phyloP scores from a whole-genome alignment of 805 yeast genomes.

The Groenewaldozyma salmanticensis region DNA sequence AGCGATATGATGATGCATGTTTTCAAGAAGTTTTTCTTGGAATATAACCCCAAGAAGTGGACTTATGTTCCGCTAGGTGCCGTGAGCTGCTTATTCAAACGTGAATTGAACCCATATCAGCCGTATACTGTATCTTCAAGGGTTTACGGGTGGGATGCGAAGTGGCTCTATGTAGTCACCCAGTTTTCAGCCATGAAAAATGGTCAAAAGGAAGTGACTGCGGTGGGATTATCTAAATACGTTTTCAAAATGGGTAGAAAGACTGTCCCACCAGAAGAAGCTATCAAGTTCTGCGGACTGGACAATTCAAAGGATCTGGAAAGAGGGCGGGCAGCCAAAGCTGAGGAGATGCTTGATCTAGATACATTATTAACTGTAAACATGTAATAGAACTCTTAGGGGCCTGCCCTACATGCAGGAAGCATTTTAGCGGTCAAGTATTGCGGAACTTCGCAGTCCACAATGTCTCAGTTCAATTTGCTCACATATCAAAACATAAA shows the following conservation, averaged over 20 bases:
- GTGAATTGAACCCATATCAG: slow-evolving; percentile 63
- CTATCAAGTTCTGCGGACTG: slow-evolving; percentile 46
- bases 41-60: slow-evolving; percentile 29
- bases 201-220: slow-evolving; percentile 37
- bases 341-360: slow-evolving; percentile 17
- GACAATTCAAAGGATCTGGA: slow-evolving; percentile 34
- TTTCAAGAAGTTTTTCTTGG: slow-evolving; percentile 47
- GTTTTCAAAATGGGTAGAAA: slow-evolving; percentile 71
- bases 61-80: slow-evolving; percentile 75
- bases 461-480: too few relatives aligned
- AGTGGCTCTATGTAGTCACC: slow-evolving; percentile 71
- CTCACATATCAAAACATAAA: too few relatives aligned
- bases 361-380: slow-evolving; percentile 14
- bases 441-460: neutral
- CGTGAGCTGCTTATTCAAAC: slow-evolving; percentile 55
- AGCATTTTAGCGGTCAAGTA: neutral
- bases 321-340: slow-evolving; percentile 19
- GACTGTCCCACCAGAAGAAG: slow-evolving; percentile 60
- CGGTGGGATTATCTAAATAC: slow-evolving; percentile 63
- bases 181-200: slow-evolving; percentile 39
- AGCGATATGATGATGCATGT: slow-evolving; percentile 47
- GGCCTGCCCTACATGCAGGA: slow-evolving; percentile 1
- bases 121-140: slow-evolving; percentile 45
- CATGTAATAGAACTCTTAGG: too few relatives aligned
- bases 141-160: slow-evolving; percentile 74